Percentiles rank a stretch among this genome's conserved stretches.
Conservation (phyloP, 2,329 filamentous ascomycete genomes). For the Aspergillus vadensis region DNA sequence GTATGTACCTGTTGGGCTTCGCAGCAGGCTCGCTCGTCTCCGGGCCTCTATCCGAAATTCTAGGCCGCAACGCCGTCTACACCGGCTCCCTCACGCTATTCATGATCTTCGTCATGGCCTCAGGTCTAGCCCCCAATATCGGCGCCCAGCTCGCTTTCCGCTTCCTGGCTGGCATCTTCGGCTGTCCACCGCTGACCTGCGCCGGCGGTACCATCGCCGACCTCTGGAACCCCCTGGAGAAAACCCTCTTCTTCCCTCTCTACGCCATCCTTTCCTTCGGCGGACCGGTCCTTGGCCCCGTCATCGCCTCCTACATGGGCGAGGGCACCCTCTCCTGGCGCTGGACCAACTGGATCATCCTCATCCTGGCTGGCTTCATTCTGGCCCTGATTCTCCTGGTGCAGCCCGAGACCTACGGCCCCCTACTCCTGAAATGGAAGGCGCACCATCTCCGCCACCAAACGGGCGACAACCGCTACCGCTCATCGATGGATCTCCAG, state of each 20-base stretch:
- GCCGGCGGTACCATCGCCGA: constrained; percentile 52
- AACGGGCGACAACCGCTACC: constrained; percentile 50
- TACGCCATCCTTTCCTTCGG: constrained; percentile 52
- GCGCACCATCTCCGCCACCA: constrained; percentile 42
- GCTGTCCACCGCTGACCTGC: constrained; percentile 48
- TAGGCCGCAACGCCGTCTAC: constrained; percentile 54
- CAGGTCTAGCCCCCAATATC: constrained; percentile 53
- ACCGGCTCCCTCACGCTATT: constrained; percentile 50
- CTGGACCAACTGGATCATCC: constrained; percentile 50
- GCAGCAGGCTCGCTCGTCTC: constrained; percentile 52
- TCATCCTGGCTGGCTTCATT: constrained; percentile 40
- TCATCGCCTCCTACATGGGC: constrained; percentile 27
- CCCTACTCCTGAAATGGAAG: constrained; percentile 49
- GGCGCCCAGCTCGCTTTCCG: constrained; percentile 53
- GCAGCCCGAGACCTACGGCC: constrained; percentile 55
- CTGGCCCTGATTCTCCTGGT: constrained; percentile 45
- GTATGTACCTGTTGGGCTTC: constrained; percentile 49
- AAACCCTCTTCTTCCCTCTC: constrained; percentile 53
- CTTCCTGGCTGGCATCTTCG: constrained; percentile 54
- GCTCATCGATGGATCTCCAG: constrained; percentile 50
- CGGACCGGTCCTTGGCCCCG: constrained; percentile 30
- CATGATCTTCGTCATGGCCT: constrained; percentile 54
- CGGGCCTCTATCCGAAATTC: constrained; percentile 53
- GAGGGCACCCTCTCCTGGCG: constrained; percentile 32
- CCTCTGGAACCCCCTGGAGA: constrained; percentile 51